These are phyloP conservation scores for Solanum hybrid DNA, from an alignment of 305 asterid genomes.

Conservation along the genomic window DNA sequence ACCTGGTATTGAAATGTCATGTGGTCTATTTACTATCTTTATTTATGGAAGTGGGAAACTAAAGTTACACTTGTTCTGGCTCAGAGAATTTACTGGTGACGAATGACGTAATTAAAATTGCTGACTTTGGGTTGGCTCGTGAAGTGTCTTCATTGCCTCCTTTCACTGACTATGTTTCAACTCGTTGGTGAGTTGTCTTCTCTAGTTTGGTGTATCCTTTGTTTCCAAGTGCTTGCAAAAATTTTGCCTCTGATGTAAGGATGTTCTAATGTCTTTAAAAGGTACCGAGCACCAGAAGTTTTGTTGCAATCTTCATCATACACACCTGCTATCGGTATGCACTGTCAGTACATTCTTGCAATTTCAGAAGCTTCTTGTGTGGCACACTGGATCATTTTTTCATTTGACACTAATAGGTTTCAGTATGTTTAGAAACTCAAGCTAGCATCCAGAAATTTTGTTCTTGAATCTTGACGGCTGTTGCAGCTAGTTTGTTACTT, in stretches of 20 bases:
- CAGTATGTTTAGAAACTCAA: neutral
- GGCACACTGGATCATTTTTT: neutral
- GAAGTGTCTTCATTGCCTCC: constrained; percentile 88
- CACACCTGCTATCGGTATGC: constrained; percentile 86
- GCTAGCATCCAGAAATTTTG: neutral
- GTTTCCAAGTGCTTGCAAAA: neutral
- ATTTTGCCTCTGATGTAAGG: constrained; percentile 8
- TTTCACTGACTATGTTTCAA: constrained; percentile 94
- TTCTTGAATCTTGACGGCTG: neutral
- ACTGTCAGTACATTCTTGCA: neutral
- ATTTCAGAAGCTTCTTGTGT: neutral
- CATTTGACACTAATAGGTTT: neutral
- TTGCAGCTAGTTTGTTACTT: neutral
- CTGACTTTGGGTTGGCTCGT: constrained; percentile 98
- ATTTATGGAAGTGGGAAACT: neutral
- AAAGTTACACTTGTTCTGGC: constrained; percentile 7
- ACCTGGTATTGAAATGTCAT: constrained; percentile 58
- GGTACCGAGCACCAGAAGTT: constrained; percentile 99
- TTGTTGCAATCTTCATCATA: constrained; percentile 68
- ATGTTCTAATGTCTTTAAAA: constrained; percentile 14
- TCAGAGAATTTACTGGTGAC: constrained; percentile 93
- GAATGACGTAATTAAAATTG: constrained; percentile 63
- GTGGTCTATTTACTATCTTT: neutral
- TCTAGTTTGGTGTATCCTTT: neutral
- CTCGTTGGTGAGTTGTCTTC: constrained; percentile 79